Percentiles rank a stretch among this genome's conserved stretches.
These are phyloP conservation scores for Phaeosphaeria sp. DNA, from an alignment of 2,329 filamentous ascomycete genomes.

Conservation along the genomic window DNA sequence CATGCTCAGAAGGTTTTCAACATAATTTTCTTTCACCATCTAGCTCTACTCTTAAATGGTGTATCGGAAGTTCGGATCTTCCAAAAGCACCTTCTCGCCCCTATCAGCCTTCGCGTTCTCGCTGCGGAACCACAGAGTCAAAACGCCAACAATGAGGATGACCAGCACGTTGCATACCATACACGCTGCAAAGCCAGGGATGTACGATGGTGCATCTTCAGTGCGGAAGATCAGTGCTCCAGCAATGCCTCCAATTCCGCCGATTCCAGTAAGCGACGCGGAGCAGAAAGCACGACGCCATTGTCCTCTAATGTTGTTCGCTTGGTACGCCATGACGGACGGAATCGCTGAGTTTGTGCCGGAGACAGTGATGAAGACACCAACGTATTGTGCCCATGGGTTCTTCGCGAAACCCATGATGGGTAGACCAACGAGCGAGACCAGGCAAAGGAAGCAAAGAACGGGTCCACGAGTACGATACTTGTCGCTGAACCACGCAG, in stretches of 20 bases:
- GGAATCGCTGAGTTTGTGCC: slow-evolving; percentile 29
- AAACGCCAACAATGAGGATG: slow-evolving; percentile 19
- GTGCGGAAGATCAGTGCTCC: slow-evolving; percentile 33
- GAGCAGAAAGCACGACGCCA: slow-evolving; percentile 33
- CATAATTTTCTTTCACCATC: neutral
- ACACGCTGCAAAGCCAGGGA: slow-evolving; percentile 30
- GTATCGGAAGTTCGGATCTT: slow-evolving; percentile 32
- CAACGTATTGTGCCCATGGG: slow-evolving; percentile 30
- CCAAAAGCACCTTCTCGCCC: slow-evolving; percentile 28
- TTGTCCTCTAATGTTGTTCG: slow-evolving; percentile 29
- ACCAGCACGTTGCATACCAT: slow-evolving; percentile 30
- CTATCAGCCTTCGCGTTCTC: slow-evolving; percentile 32
- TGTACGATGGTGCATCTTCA: slow-evolving; percentile 27
- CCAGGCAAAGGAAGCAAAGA: slow-evolving; percentile 25
- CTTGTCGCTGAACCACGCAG: slow-evolving; percentile 32
- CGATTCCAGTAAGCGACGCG: slow-evolving; percentile 25
- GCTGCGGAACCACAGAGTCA: slow-evolving; percentile 29
- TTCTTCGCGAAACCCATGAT: slow-evolving; percentile 34
- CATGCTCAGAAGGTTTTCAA: neutral
- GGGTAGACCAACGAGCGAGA: slow-evolving; percentile 30
- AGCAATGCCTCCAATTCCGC: slow-evolving; percentile 29
- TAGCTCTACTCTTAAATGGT: slow-evolving; percentile 18
- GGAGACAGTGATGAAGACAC: slow-evolving; percentile 30
- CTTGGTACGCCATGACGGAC: slow-evolving; percentile 31
- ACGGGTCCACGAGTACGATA: slow-evolving; percentile 32